A percentile compares a stretch with the other conserved stretches of the same genome.
phyloP scores from a whole-genome alignment of 2,329 filamentous ascomycete genomes.

The Diaporthe capsici region DNA sequence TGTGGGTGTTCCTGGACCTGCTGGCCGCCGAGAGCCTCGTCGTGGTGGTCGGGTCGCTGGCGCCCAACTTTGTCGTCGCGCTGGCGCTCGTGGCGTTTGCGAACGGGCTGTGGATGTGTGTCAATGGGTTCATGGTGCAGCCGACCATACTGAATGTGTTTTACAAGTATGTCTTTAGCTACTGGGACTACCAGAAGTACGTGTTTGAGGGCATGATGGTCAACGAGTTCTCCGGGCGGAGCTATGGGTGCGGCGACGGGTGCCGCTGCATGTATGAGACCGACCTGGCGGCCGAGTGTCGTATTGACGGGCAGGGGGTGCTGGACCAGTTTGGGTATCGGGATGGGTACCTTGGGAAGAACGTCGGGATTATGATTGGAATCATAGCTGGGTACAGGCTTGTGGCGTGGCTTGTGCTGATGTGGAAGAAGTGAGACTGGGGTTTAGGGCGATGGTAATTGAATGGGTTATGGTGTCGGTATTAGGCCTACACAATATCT shows the following conservation, averaged over 20 bases:
- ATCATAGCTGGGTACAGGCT: constrained; percentile 83
- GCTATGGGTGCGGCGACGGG: constrained; percentile 69
- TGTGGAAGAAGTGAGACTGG: constrained; percentile 48
- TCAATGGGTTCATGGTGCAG: constrained; percentile 85
- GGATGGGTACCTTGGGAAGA: constrained; percentile 73
- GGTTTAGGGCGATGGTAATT: neutral
- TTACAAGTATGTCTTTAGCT: constrained; percentile 89
- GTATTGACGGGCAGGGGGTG: constrained; percentile 79
- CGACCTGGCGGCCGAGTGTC: constrained; percentile 72
- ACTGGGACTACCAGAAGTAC: constrained; percentile 89
- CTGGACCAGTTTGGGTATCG: constrained; percentile 79
- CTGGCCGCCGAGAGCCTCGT: constrained; percentile 87
- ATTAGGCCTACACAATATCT: constrained; percentile 12
- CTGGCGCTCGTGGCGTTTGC: constrained; percentile 86
- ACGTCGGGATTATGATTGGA: constrained; percentile 82
- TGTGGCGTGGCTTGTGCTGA: constrained; percentile 75
- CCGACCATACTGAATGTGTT: constrained; percentile 82
- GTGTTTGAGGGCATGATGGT: constrained; percentile 96
- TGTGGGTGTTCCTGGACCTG: constrained; percentile 90
- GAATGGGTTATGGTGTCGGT: neutral
- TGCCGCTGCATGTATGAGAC: constrained; percentile 82
- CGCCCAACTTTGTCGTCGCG: constrained; percentile 84
- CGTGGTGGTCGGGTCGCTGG: constrained; percentile 79
- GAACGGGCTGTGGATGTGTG: constrained; percentile 92
- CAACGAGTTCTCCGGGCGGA: constrained; percentile 80